Evolutionary conservation across 148 eudicot species (phyloP), one percentile per base, ranked within the genome.

Genomic region (Cornus kousa): DNA sequence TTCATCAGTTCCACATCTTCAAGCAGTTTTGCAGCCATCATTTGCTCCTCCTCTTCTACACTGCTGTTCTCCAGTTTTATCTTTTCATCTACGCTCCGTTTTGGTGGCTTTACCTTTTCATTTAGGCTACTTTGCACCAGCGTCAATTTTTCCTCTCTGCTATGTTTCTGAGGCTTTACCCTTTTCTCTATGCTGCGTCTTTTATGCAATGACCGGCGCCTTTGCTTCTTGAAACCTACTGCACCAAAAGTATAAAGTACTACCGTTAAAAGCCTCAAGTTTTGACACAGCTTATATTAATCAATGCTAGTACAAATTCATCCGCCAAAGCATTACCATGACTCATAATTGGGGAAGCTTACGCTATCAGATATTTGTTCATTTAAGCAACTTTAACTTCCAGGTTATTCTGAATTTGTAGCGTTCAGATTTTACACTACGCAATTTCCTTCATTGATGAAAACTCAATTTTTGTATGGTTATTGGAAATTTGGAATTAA

Each of bases 1-100:
- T 88, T 81, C 32, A 93, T 85, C 77, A 81, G 82, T 81, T 85
- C 83, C 0, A 92, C 83, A 43, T 86, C 84, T 67, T 88, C 86
- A 75, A 72, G 70, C 13, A 93, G 83, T 73, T 82, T 85, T 71
- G 77, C 79, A 68, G 90, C 90, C 79, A 93, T 67, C 64, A 70
- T 82, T 77, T 80, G 79, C 78, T 85, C 89, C 57, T 74, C 53
- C 22, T 78, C 76, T 60, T 80, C 87, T 48, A 62, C 75, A 33
- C 33, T 62, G 32, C 22, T 35, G 40, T 78, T 76, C 46, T 79
- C 80, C 65, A 73, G 68, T 73, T 48, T 68, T 37, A 46, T 46
- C 24, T 74, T 22, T 14, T 68, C 76, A 28, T 71, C 23, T n/a
- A 46, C 37, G 2, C 43, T 57, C 24, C 20, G 67, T n/a, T 75